These are phyloP conservation scores for Psilocybe cubensis DNA, from an alignment of 768 basidiomycete genomes.

Conservation along the genomic window DNA sequence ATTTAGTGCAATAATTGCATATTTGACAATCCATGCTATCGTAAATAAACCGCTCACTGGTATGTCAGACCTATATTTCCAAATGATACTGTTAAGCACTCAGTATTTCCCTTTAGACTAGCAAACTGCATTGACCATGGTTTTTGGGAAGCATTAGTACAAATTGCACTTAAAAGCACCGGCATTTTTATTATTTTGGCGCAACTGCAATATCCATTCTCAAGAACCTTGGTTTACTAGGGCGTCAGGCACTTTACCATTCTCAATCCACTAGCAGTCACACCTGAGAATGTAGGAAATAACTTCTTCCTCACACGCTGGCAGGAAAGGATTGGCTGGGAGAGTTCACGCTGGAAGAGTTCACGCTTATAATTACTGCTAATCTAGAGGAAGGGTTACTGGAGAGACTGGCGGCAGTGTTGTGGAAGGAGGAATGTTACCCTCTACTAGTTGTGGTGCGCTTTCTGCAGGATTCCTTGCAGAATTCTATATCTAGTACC, in stretches of 20 bases:
- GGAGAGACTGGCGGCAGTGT: conserved; percentile 58
- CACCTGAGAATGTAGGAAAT: conserved; percentile 84
- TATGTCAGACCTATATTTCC: too few relatives aligned
- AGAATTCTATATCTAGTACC: conserved; percentile 86
- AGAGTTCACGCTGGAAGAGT: too few relatives aligned
- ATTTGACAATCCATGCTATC: too few relatives aligned
- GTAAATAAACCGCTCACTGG: too few relatives aligned
- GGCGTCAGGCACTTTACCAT: conserved; percentile 96
- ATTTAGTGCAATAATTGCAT: too few relatives aligned
- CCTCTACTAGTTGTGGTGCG: conserved; percentile 79
- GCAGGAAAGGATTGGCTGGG: conserved; percentile 37
- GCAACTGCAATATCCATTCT: conserved; percentile 89
- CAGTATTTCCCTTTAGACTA: too few relatives aligned
- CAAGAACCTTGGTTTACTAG: conserved; percentile 97
- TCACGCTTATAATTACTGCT: conserved; percentile 84
- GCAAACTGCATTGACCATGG: conserved; percentile 42
- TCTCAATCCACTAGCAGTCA: conserved; percentile 65
- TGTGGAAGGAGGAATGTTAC: conserved; percentile 66
- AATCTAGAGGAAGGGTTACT: conserved; percentile 67
- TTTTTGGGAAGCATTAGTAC: conserved; percentile 93
- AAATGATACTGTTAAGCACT: too few relatives aligned
- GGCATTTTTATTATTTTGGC: conserved; percentile 82
- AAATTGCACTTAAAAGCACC: conserved; percentile 84
- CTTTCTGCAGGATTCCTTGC: conserved; percentile 90
- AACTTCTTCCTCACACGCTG: conserved; percentile 84